A percentile compares a stretch with the other conserved stretches of the same genome.
phyloP scores from a whole-genome alignment of 2,329 filamentous ascomycete genomes.

The Alternaria arbusti region DNA sequence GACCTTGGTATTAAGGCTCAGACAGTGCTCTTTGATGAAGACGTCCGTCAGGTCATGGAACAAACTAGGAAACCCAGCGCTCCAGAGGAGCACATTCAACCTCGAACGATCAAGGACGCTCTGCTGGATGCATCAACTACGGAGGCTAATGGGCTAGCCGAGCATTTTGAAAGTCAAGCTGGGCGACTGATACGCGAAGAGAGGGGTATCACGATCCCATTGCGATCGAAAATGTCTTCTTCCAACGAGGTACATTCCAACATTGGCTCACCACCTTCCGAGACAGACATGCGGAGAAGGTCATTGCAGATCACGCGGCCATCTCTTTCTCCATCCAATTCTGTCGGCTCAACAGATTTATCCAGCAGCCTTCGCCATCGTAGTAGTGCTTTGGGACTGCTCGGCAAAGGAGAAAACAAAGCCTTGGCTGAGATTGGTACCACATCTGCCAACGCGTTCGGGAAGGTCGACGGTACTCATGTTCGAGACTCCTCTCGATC shows the following conservation, averaged over 20 bases:
- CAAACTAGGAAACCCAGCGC: constrained; percentile 34
- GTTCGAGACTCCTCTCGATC: constrained; percentile 39
- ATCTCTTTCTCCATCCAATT: constrained; percentile 42
- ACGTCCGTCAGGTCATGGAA: constrained; percentile 56
- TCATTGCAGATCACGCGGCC: constrained; percentile 38
- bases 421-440: constrained; percentile 69
- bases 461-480: constrained; percentile 64
- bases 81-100: constrained; percentile 48
- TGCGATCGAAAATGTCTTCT: constrained; percentile 24
- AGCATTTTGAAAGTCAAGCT: constrained; percentile 49
- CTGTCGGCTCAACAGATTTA: constrained; percentile 40
- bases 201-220: constrained; percentile 30
- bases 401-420: constrained; percentile 66
- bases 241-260: constrained; percentile 20
- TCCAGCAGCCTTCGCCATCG: constrained; percentile 54
- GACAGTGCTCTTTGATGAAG: constrained; percentile 91
- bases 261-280: constrained; percentile 35
- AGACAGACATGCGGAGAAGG: constrained; percentile 44
- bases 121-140: constrained; percentile 90
- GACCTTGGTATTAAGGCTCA: constrained; percentile 80
- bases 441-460: constrained; percentile 68
- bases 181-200: constrained; percentile 43
- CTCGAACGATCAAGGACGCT: constrained; percentile 87
- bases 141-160: constrained; percentile 70
- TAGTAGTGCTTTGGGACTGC: constrained; percentile 65